phyloP scores from a whole-genome alignment of 495 filamentous ascomycete genomes.

The Trichoderma gamsii region DNA sequence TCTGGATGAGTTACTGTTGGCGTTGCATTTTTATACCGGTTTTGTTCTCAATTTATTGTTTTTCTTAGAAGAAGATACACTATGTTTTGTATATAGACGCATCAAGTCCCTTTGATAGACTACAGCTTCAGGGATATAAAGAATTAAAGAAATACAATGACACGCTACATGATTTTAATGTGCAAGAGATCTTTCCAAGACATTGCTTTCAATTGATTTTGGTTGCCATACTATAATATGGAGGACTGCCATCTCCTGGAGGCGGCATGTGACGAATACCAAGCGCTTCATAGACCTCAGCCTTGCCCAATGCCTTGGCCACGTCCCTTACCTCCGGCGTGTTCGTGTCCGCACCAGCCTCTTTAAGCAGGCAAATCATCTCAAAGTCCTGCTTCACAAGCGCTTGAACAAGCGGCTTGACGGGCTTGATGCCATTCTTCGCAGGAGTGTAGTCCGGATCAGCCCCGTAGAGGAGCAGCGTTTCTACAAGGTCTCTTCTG shows the following conservation, averaged over 20 bases:
- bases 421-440: constrained; percentile 15
- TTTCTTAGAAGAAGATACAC: too few species aligned
- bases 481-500: constrained; percentile 27
- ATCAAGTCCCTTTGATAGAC: too few species aligned
- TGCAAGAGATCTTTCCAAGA: neutral
- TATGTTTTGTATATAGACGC: too few species aligned
- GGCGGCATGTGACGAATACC: neutral
- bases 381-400: neutral
- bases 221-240: neutral
- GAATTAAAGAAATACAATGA: too few species aligned
- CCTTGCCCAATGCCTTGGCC: constrained; percentile 1
- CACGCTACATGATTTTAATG: too few species aligned
- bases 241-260: neutral
- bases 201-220: neutral
- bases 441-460: constrained; percentile 28
- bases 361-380: constrained; percentile 14
- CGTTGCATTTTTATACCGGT: neutral
- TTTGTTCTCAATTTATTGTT: neutral
- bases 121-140: too few species aligned
- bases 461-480: constrained; percentile 25
- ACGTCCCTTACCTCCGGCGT: constrained; percentile 13
- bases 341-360: constrained; percentile 16
- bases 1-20: neutral
- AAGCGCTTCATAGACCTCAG: constrained; percentile 15
- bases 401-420: constrained; percentile 17